Evolutionary conservation across 202 grass and related monocot species (phyloP).

Genomic region (Setaria viridis): DNA sequence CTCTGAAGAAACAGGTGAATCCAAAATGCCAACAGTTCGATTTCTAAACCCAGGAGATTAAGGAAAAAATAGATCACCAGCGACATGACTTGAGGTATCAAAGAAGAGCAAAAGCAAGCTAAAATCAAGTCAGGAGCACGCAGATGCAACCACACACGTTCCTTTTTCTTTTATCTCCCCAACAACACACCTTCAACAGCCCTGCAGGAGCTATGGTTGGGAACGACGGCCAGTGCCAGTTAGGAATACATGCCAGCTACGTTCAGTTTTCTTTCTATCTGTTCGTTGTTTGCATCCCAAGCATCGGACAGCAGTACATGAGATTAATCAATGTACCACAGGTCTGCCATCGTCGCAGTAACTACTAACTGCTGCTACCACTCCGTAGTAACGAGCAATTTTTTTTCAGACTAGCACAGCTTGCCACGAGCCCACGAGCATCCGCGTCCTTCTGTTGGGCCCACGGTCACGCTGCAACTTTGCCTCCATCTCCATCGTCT

Average conservation of each 20-base stretch:
- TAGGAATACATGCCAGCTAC: not conserved
- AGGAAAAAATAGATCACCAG: not conserved
- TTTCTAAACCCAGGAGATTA: not conserved
- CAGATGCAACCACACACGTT: not conserved
- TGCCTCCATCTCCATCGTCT: too few species aligned
- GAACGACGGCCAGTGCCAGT: not conserved
- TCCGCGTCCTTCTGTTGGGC: not conserved
- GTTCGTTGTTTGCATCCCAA: not conserved
- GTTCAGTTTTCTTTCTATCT: not conserved
- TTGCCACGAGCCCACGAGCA: not conserved
- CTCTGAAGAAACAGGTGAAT: not conserved
- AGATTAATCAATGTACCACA: not conserved
- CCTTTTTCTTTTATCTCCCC: not conserved
- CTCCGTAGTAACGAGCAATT: not conserved
- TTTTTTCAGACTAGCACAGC: not conserved
- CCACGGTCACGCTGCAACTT: not conserved
- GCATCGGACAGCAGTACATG: not conserved
- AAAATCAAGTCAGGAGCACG: too few species aligned
- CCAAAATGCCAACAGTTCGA: not conserved
- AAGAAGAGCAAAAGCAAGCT: not conserved
- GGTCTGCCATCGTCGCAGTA: not conserved
- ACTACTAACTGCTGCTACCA: not conserved
- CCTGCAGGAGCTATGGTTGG: not conserved
- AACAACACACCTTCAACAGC: not conserved
- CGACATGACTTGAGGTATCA: not conserved